Percentiles rank a stretch among this genome's conserved stretches.
Evolutionary conservation across 1,284 basidiomycete species (phyloP).

Genomic region (Melampsora americana): DNA sequence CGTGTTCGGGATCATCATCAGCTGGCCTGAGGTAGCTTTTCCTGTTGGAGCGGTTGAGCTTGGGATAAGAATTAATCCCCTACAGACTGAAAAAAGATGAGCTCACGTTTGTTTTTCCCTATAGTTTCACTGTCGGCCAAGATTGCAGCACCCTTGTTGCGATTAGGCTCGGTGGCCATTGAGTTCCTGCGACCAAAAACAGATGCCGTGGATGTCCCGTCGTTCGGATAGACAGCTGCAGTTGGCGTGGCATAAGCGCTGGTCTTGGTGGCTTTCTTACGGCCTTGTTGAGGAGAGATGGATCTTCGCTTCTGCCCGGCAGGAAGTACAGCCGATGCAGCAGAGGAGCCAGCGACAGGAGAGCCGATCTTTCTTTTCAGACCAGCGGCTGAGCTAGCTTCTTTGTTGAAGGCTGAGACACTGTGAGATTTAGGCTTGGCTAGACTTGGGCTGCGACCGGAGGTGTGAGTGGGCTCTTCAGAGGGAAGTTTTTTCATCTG

Average conservation of each 20-base stretch:
- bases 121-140: no score
- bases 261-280: conserved; percentile 54
- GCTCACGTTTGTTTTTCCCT: no score
- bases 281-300: conserved; percentile 64
- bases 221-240: conserved; percentile 75
- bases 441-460: conserved; percentile 33
- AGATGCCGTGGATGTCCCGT: conserved; percentile 79
- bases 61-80: background rate
- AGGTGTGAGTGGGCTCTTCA: conserved; percentile 59
- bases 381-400: conserved; percentile 8
- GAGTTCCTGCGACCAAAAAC: conserved; percentile 46
- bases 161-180: background rate
- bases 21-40: conserved; percentile 15
- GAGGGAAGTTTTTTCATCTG: conserved; percentile 76
- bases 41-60: background rate
- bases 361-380: conserved; percentile 48
- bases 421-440: conserved; percentile 48
- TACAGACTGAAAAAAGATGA: no score
- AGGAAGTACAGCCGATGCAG: conserved; percentile 52
- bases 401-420: conserved; percentile 7
- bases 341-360: conserved; percentile 52
- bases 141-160: no score
- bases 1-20: conserved; percentile 59
- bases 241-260: conserved; percentile 58
- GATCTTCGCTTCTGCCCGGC: conserved; percentile 67